Conservation (phyloP, 306 rosid species). For the Pyrus bretschneideri region DNA sequence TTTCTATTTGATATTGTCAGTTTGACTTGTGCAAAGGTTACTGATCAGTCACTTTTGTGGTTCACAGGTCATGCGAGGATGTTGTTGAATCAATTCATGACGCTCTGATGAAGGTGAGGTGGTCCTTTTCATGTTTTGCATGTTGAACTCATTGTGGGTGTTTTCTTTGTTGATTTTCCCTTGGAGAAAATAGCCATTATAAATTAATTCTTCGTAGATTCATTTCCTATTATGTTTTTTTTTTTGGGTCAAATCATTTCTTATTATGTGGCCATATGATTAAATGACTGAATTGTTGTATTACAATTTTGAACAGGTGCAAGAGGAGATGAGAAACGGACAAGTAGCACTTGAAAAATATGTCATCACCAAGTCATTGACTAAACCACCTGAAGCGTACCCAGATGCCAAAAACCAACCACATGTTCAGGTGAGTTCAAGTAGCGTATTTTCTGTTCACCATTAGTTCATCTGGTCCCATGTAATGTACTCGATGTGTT, state of each 20-base stretch:
- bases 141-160: not conserved
- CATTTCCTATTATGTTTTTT: not conserved
- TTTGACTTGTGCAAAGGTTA: constrained; percentile 3
- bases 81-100: constrained; percentile 88
- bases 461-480: not conserved
- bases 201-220: not conserved
- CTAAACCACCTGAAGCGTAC: constrained; percentile 91
- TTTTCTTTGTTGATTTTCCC: not conserved
- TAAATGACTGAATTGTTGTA: not conserved
- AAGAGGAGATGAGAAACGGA: constrained; percentile 92
- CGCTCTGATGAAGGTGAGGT: constrained; percentile 70
- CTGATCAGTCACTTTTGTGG: constrained; percentile 3
- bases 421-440: constrained; percentile 75
- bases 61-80: constrained; percentile 81
- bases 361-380: constrained; percentile 83
- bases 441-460: not conserved
- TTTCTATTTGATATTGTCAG: not conserved
- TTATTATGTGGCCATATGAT: not conserved
- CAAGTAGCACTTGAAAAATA: constrained; percentile 78
- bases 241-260: not conserved
- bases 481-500: not conserved
- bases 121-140: constrained; percentile 10
- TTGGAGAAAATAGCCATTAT: not conserved
- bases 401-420: constrained; percentile 99
- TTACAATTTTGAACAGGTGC: constrained; percentile 47